Base-by-base conservation (phyloP, 2,329 filamentous ascomycete genomes). In the Cordyceps cicadae region DNA sequence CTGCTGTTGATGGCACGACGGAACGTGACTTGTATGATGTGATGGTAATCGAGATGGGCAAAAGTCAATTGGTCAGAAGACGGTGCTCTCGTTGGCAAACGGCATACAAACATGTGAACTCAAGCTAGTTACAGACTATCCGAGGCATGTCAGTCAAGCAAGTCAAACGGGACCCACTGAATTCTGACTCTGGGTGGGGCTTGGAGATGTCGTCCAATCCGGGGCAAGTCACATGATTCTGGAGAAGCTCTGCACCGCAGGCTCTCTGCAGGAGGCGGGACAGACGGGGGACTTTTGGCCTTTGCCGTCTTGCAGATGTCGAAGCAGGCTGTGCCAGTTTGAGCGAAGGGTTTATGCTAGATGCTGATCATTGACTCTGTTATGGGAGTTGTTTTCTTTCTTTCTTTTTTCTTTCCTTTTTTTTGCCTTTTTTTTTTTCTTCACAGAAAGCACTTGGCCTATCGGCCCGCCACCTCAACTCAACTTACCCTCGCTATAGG, bases 191-290 rank as follows among this genome's bases (percentile, higher is more conserved):
- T 49, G 3, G 41, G 51, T 54, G 50, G 59, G 50, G 59, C 34
- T 29, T 15, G 21, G 34, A 15, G 17, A 15, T 49, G 41, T 32
- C 19, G 39, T 51, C 41, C 12, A 58, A 45, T 60, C 59, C 52
- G 59, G 59, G 59, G 59, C 50, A 60, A 60, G 59, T 60, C 59
- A 60, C 59, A 60, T 60, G 59, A 60, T 54, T 55, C 32, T 60
- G 41, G 41, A 60, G 41, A 60, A 49, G 39, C 29, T 37, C 26
- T 45, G 37, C 24, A 24, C 26, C 37, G 37, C 24, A 24, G 24
- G 24, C 24, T 24, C 3, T 24, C 24, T 24, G 24, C 24, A n/a
- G n/a, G n/a, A n/a, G n/a, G n/a, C n/a, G n/a, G n/a, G n/a, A n/a
- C n/a, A n/a, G n/a, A n/a, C n/a, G n/a, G n/a, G n/a, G n/a, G 32